A percentile compares a stretch with the other conserved stretches of the same genome.
Evolutionary conservation across 768 basidiomycete genomes (phyloP).

Genomic region (Podaxis mareebaensis): DNA sequence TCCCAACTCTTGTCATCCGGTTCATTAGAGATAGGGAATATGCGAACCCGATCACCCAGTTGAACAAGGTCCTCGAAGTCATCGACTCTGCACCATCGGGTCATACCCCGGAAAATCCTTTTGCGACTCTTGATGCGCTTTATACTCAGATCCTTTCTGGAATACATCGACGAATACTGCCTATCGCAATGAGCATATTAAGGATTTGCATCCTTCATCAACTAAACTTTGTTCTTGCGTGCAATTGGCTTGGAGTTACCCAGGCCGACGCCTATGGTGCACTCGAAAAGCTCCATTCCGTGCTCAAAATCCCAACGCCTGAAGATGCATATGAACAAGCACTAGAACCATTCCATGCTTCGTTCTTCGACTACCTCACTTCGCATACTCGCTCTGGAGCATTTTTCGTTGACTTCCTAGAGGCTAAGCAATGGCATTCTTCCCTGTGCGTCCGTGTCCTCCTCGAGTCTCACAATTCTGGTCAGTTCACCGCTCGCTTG

Average conservation of each 20-base stretch:
- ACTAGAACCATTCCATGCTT: neutral
- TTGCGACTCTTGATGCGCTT: neutral
- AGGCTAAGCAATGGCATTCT: neutral
- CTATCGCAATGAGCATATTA: neutral
- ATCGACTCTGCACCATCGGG: neutral
- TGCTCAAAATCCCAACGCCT: neutral
- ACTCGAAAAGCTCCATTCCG: neutral
- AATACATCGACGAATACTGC: neutral
- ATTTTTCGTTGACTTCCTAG: neutral
- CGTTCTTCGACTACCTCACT: neutral
- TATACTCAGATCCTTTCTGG: neutral
- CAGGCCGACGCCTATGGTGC: neutral
- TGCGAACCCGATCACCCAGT: neutral
- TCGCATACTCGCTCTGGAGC: neutral
- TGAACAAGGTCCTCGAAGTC: slow-evolving; percentile 6
- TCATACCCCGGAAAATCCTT: neutral
- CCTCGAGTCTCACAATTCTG: neutral
- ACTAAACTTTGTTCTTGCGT: neutral
- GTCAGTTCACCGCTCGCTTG: neutral
- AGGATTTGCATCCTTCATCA: too few relatives aligned
- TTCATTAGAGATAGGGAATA: slow-evolving; percentile 19
- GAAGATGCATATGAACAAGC: neutral
- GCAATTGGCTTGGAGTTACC: neutral
- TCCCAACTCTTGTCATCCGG: slow-evolving; percentile 23
- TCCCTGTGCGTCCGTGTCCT: neutral